These are phyloP conservation scores for Lanmaoa pseudosensibilis DNA, from an alignment of 768 basidiomycete species.

Conservation along the genomic window DNA sequence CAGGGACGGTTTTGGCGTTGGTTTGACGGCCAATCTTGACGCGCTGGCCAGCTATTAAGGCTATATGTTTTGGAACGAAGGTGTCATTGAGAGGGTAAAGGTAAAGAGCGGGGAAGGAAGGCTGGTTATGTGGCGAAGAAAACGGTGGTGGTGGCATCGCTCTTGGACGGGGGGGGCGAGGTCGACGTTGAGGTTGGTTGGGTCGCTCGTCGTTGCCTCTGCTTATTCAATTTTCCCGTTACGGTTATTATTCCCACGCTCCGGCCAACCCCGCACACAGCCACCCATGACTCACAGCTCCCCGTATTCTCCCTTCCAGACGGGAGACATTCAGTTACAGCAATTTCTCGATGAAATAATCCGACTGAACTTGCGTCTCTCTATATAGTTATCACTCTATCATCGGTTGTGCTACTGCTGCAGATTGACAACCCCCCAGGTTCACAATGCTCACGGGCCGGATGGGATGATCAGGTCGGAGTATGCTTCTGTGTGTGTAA, in stretches of 20 bases:
- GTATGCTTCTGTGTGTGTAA: background rate
- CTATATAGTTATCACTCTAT: too few species aligned
- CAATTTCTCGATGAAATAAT: too few species aligned
- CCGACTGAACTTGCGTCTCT: too few species aligned
- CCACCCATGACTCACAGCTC: background rate
- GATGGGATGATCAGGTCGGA: background rate
- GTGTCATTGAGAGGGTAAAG: conserved; percentile 94
- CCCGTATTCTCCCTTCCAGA: too few species aligned
- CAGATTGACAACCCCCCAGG: background rate
- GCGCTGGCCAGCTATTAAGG: conserved; percentile 62
- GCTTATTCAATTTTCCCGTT: conserved; percentile 14
- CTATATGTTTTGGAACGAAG: conserved; percentile 91
- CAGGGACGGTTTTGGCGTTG: conserved; percentile 91
- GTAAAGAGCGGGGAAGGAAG: conserved; percentile 49
- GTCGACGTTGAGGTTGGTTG: conserved; percentile 20
- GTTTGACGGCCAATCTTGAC: conserved; percentile 95
- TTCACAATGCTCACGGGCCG: background rate
- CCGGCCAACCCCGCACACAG: conserved; percentile 2
- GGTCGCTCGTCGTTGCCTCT: conserved; percentile 9
- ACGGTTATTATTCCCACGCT: conserved; percentile 7
- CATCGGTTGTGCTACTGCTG: background rate
- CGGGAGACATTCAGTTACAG: too few species aligned
- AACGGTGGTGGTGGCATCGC: conserved; percentile 38
- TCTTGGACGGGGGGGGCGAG: conserved; percentile 12
- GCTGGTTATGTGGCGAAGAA: conserved; percentile 29